phyloP scores from a whole-genome alignment of 2,329 filamentous ascomycete genomes.

The Neonectria faginata region DNA sequence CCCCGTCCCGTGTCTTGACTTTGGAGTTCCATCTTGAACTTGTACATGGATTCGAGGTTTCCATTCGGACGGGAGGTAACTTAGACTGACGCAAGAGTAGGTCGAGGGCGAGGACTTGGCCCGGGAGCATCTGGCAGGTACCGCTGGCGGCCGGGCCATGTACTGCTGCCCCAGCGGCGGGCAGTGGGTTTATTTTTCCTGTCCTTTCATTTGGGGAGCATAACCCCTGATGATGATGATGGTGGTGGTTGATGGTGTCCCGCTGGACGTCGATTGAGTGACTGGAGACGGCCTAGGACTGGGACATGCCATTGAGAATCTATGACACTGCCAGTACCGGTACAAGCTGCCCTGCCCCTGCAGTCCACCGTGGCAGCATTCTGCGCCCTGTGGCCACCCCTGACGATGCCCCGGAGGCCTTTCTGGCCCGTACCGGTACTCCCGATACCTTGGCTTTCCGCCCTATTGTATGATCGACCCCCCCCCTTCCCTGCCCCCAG shows the following conservation, averaged over 20 bases:
- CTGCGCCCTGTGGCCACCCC: slow-evolving; percentile 8
- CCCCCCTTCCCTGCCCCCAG: background rate
- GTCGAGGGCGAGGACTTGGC: slow-evolving; percentile 1
- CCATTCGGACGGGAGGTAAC: slow-evolving; percentile 1
- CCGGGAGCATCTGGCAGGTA: slow-evolving; percentile 7
- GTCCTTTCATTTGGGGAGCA: slow-evolving; percentile 16
- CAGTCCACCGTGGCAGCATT: background rate
- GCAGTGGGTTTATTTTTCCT: slow-evolving; percentile 12
- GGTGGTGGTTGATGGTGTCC: slow-evolving; percentile 3
- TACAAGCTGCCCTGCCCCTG: slow-evolving; percentile 26
- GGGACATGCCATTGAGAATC: slow-evolving; percentile 25
- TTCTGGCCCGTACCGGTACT: slow-evolving; percentile 19
- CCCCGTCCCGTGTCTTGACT: slow-evolving; percentile 17
- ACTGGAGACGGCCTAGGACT: background rate
- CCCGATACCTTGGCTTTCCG: slow-evolving; percentile 12
- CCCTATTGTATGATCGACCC: slow-evolving; percentile 18
- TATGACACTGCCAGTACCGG: slow-evolving; percentile 10
- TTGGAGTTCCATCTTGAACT: background rate
- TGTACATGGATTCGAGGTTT: slow-evolving; percentile 20
- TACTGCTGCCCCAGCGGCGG: slow-evolving; percentile 6
- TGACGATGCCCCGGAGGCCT: slow-evolving; percentile 19
- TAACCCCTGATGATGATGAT: slow-evolving; percentile 18
- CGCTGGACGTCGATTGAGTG: slow-evolving; percentile 10
- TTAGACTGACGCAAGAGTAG: background rate
- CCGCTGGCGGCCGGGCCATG: slow-evolving; percentile 2